Evolutionary conservation across 2,329 filamentous ascomycete genomes (phyloP), one percentile per base, ranked within the genome.

Genomic region (Aureobasidium zeae): DNA sequence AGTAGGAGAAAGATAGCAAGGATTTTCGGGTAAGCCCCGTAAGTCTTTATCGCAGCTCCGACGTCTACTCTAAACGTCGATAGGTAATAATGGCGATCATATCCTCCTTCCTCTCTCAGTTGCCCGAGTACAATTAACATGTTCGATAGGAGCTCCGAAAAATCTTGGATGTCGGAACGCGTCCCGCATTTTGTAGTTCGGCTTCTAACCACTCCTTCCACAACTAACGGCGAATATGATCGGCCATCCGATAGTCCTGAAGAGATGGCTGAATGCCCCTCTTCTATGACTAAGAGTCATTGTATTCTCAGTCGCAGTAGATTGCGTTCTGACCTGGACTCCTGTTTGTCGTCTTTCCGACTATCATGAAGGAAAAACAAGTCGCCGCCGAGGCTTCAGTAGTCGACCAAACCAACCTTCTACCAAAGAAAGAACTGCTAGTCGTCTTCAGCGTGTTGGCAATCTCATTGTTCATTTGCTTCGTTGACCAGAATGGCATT

Each of bases 401-500:
- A 3, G 9, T 36, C 25, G 26, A 39, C 36, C 36, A 39, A 21
- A 30, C 24, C 24, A 39, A 39, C 3, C 16, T 29, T 3, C 36
- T 39, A n/a, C 36, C 25, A 11, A 39, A 30, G 10, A 20, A 7
- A 13, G 17, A 39, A 15, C 21, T 39, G n/a, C 24, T 30, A 24
- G 5, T 39, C 17, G 36, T 39, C 16, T 39, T 30, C 22, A 17
- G 24, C 5, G 36, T 39, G 1, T 16, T 39, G 15, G 36, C 24
- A 19, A 16, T 39, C 5, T 29, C 26, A 10, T 21, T 39, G 24
- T 21, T 28, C 10, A 30, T 39, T 13, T 29, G 24, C 25, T 30
- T 30, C 5, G 19, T 39, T 20, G 36, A 39, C 25, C 26, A 28
- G 16, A 39, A 39, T 21, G 36, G 36, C 25, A 39, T 39, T n/a